phyloP scores from a whole-genome alignment of 1,139 yeast species.

The Blastobotrys apis region DNA sequence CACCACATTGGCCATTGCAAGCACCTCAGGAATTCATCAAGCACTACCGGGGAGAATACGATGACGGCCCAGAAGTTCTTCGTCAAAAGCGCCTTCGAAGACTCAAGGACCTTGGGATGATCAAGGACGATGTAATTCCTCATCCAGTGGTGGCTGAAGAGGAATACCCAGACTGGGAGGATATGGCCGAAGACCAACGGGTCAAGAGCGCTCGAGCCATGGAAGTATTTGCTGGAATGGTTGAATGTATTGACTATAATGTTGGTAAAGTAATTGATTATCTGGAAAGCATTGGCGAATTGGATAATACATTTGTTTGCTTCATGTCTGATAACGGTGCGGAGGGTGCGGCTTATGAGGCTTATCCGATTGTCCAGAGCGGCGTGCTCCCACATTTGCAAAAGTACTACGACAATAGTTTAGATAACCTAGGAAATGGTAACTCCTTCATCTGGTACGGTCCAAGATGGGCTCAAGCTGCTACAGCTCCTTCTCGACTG shows the following conservation, averaged over 20 bases:
- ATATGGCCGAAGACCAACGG: slow-evolving; percentile 38
- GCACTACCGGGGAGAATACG: slow-evolving; percentile 48
- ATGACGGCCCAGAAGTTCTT: slow-evolving; percentile 47
- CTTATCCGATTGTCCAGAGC: slow-evolving; percentile 40
- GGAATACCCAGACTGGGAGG: slow-evolving; percentile 40
- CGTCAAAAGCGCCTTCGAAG: slow-evolving; percentile 43
- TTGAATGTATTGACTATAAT: slow-evolving; percentile 47
- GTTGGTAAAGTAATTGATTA: slow-evolving; percentile 45
- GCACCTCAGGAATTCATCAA: slow-evolving; percentile 47
- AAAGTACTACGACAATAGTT: slow-evolving; percentile 41
- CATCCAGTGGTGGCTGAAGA: slow-evolving; percentile 2
- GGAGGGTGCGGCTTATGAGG: slow-evolving; percentile 55
- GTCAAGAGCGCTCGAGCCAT: slow-evolving; percentile 42
- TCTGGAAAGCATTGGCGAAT: slow-evolving; percentile 40
- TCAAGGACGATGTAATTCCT: slow-evolving; percentile 43
- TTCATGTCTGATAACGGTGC: slow-evolving; percentile 62
- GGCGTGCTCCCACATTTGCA: slow-evolving; percentile 13
- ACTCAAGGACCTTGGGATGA: slow-evolving; percentile 41
- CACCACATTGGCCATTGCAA: slow-evolving; percentile 62
- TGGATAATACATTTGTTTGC: slow-evolving; percentile 50
- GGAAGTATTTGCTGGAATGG: slow-evolving; percentile 61
- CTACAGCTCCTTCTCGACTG: slow-evolving; percentile 53
- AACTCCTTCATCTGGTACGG: slow-evolving; percentile 51
- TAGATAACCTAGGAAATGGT: slow-evolving; percentile 46
- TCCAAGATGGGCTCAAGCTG: slow-evolving; percentile 63